Evolutionary conservation across 1,284 basidiomycete genomes (phyloP).

Genomic region (Cryptococcus sp.): DNA sequence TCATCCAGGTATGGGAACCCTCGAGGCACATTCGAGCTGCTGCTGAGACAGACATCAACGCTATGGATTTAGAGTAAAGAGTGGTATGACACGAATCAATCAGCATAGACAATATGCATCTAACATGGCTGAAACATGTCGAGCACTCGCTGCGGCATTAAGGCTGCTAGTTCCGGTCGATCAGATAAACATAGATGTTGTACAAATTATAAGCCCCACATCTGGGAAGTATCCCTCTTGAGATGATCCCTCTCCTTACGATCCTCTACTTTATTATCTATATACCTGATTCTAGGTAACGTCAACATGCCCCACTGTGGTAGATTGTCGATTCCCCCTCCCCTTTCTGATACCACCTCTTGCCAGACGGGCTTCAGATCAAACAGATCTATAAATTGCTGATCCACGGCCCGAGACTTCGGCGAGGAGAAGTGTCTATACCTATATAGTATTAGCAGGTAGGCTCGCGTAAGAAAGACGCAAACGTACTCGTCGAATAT

Average conservation of each 20-base stretch:
- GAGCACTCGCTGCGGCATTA: no score
- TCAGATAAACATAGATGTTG: no score
- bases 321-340: conserved; percentile 23
- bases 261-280: neutral
- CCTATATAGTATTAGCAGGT: neutral
- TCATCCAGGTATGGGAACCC: conserved; percentile 49
- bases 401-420: conserved; percentile 53
- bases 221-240: no score
- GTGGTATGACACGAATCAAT: neutral
- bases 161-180: no score
- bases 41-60: conserved; percentile 39
- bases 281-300: conserved; percentile 23
- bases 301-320: conserved; percentile 33
- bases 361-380: conserved; percentile 39
- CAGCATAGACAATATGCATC: neutral
- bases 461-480: neutral
- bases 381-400: conserved; percentile 56
- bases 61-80: conserved; percentile 42
- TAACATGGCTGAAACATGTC: no score
- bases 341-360: conserved; percentile 25
- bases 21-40: conserved; percentile 49
- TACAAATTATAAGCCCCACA: no score
- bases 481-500: conserved; percentile 54
- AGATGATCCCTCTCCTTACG: no score
- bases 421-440: conserved; percentile 51